Percentiles rank a stretch among this genome's conserved stretches.
phyloP scores from a whole-genome alignment of 768 basidiomycete species.

The Hirschioporus abietinus region DNA sequence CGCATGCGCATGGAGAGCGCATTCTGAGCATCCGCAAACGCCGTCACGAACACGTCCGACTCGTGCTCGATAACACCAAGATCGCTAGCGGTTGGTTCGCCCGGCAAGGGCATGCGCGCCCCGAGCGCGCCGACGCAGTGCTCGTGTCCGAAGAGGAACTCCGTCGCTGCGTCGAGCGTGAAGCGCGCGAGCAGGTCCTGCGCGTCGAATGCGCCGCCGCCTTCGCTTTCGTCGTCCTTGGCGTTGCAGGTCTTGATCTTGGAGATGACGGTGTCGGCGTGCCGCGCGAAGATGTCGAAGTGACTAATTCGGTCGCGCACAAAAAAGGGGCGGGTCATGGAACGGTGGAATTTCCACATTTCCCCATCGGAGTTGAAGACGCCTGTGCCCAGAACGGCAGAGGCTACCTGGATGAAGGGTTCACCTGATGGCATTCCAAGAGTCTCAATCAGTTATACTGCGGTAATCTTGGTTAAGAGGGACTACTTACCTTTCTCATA shows the following conservation, averaged over 20 bases:
- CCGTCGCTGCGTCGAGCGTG: constrained; percentile 29
- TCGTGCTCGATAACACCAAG: background rate
- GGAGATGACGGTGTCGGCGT: constrained; percentile 13
- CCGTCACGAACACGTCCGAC: background rate
- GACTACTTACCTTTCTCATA: background rate
- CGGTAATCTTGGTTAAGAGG: background rate
- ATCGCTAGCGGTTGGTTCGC: constrained; percentile 1
- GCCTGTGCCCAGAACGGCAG: constrained; percentile 10
- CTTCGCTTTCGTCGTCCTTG: constrained; percentile 14
- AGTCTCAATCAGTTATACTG: background rate
- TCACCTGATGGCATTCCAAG: constrained; percentile 5
- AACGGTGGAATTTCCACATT: constrained; percentile 18
- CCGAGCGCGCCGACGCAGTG: constrained; percentile 21
- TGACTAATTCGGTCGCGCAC: constrained; percentile 17
- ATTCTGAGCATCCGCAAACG: constrained; percentile 8
- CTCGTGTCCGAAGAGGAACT: constrained; percentile 26
- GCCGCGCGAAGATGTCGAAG: constrained; percentile 20
- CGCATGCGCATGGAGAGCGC: constrained; percentile 3
- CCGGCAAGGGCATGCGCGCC: constrained; percentile 18
- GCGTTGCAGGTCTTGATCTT: constrained; percentile 15
- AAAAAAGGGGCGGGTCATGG: constrained; percentile 22
- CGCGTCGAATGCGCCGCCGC: constrained; percentile 43
- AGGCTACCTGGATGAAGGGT: constrained; percentile 3
- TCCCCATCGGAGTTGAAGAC: constrained; percentile 15
- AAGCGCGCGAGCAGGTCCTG: constrained; percentile 40